A percentile compares a stretch with the other conserved stretches of the same genome.
Evolutionary conservation across 1,284 basidiomycete genomes (phyloP).

Genomic region (Trichosporon ovoides): DNA sequence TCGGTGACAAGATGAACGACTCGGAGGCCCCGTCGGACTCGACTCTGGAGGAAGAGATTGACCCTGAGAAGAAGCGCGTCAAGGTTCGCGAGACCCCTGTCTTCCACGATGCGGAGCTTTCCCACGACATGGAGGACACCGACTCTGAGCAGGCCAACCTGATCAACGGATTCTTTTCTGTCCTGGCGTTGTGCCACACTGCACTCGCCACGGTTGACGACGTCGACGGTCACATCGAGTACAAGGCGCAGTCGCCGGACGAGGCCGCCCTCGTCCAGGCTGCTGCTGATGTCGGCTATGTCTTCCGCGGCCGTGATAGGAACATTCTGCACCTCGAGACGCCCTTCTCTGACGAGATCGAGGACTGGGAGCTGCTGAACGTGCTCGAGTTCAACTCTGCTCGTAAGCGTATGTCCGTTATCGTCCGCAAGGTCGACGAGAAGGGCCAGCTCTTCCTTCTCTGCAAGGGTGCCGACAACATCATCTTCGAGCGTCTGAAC

Average conservation of each 20-base stretch:
- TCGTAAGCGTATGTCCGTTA: constrained; percentile 92
- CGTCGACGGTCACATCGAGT: constrained; percentile 67
- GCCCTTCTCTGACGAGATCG: constrained; percentile 66
- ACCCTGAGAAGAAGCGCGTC: constrained; percentile 38
- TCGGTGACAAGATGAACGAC: constrained; percentile 21
- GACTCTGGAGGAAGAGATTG: constrained; percentile 14
- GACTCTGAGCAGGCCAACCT: constrained; percentile 63
- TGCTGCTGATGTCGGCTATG: constrained; percentile 89
- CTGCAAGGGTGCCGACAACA: constrained; percentile 55
- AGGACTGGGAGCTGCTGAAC: constrained; percentile 85
- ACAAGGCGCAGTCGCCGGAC: constrained; percentile 96
- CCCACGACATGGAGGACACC: constrained; percentile 49
- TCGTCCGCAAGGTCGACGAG: constrained; percentile 63
- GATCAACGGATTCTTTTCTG: constrained; percentile 85
- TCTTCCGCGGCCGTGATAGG: constrained; percentile 82
- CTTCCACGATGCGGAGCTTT: constrained; percentile 58
- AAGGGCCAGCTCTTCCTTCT: constrained; percentile 47
- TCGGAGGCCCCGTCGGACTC: constrained; percentile 17
- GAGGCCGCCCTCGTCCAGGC: constrained; percentile 97
- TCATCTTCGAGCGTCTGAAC: constrained; percentile 83
- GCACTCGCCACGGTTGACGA: constrained; percentile 67
- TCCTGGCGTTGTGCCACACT: constrained; percentile 92
- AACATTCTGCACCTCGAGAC: constrained; percentile 70
- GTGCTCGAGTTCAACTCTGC: constrained; percentile 93
- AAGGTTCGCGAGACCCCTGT: constrained; percentile 51